Conservation (phyloP, 768 basidiomycete genomes). For the Mycena alexandri region DNA sequence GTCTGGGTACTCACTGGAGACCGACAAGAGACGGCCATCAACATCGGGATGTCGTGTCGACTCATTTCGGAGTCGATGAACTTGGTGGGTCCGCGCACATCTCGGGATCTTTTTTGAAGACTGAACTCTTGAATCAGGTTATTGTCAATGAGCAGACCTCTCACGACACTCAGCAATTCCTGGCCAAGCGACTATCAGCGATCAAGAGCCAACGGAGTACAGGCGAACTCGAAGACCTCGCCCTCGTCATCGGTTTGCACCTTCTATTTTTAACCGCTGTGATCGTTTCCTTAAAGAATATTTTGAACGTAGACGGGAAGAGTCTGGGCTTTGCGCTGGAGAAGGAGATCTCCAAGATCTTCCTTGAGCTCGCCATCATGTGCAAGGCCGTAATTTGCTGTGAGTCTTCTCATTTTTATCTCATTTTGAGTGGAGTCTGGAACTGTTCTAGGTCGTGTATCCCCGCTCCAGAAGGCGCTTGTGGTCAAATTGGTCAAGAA, state of each 20-base stretch:
- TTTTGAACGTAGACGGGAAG: constrained; percentile 81
- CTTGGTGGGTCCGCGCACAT: constrained; percentile 66
- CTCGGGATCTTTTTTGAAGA: neutral
- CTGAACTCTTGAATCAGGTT: constrained; percentile 64
- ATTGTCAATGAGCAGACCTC: constrained; percentile 93
- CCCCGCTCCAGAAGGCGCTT: constrained; percentile 95
- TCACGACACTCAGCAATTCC: constrained; percentile 85
- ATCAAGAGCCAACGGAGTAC: constrained; percentile 93
- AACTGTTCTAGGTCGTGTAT: constrained; percentile 83
- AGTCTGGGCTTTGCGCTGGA: constrained; percentile 93
- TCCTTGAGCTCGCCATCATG: constrained; percentile 96
- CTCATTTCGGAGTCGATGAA: constrained; percentile 99
- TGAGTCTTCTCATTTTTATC: constrained; percentile 53
- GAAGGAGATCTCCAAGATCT: constrained; percentile 89
- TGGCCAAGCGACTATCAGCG: constrained; percentile 89
- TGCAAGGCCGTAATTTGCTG: constrained; percentile 99
- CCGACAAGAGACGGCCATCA: constrained; percentile 98
- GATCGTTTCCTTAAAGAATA: constrained; percentile 23
- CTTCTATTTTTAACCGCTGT: neutral
- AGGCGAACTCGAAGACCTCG: constrained; percentile 95
- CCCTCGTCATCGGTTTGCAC: constrained; percentile 89
- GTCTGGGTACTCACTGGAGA: constrained; percentile 99
- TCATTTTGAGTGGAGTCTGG: constrained; percentile 20
- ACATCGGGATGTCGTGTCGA: constrained; percentile 97
- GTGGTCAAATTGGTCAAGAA: constrained; percentile 99